Evolutionary conservation across 2,329 filamentous ascomycete genomes (phyloP), one percentile per base, ranked within the genome.

Genomic region (Corniculantispora saksenae): DNA sequence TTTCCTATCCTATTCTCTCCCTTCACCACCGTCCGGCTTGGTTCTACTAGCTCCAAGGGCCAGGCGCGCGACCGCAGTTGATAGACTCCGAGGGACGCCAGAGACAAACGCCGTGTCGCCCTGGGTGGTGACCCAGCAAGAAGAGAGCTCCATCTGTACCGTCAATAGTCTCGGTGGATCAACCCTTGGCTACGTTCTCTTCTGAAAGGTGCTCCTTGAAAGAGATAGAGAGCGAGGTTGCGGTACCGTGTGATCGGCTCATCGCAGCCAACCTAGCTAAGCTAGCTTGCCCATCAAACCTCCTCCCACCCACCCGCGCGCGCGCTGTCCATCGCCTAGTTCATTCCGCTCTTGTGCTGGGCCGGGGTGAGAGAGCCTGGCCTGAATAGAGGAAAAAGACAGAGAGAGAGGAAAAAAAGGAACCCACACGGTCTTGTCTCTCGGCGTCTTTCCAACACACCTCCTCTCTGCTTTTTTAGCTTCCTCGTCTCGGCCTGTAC

Each of bases 391-490:
- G 19, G 21, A 56, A 35, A 29, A 23, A 32, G 25, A 47, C 45
- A 47, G 13, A 19, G 12, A 48, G 32, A 32, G 27, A 32, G 45
- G 32, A 23, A 58, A 58, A 59, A 35, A 70, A 9, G 73, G 67
- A 69, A 66, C 66, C 66, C 69, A 71, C 70, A 71, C 65, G 58
- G 63, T 65, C 66, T 68, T 78, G 72, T 78, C 73, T 79, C 77
- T 76, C 73, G 71, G 72, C 69, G 66, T 71, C 72, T 74, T 72
- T 72, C 66, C 69, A 56, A 58, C 61, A 63, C 54, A 35, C 38
- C 53, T 50, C 9, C 35, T 45, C 55, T n/a, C 5, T 21, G 17
- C 23, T 61, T 43, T 45, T 61, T 43, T 45, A 51, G n/a, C 29
- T 35, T 63, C 23, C 32, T 58, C 51, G 32, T 54, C 59, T 61